Percentiles rank a stretch among this genome's conserved stretches.
phyloP scores from a whole-genome alignment of 2,329 filamentous ascomycete species.

The Aspergillus tanneri region DNA sequence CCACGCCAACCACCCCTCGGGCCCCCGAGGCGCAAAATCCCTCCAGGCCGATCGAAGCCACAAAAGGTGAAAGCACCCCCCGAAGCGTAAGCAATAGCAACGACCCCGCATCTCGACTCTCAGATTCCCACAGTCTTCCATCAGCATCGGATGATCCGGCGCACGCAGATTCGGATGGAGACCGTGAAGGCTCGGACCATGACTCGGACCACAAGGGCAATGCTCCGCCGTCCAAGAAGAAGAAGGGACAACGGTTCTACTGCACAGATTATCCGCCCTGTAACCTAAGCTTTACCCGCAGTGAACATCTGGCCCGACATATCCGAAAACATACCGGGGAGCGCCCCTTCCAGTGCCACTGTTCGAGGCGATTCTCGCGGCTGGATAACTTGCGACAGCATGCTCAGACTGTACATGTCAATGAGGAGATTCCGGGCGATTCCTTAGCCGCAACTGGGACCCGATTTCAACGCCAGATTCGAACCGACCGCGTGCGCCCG shows the following conservation, averaged over 20 bases:
- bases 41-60: conserved; percentile 20
- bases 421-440: conserved; percentile 92
- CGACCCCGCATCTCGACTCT: conserved; percentile 45
- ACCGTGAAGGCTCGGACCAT: conserved; percentile 63
- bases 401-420: conserved; percentile 95
- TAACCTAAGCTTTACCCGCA: conserved; percentile 89
- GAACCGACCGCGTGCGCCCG: conserved; percentile 78
- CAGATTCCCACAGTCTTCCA: conserved; percentile 42
- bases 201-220: conserved; percentile 61
- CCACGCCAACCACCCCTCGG: conserved; percentile 58
- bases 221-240: conserved; percentile 81
- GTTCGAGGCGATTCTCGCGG: conserved; percentile 85
- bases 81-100: conserved; percentile 33
- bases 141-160: conserved; percentile 62
- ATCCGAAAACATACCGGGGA: conserved; percentile 99
- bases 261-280: conserved; percentile 95
- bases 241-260: conserved; percentile 94
- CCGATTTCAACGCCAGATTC: conserved; percentile 85
- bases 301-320: conserved; percentile 90
- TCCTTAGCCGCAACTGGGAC: conserved; percentile 91
- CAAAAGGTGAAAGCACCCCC: conserved; percentile 45
- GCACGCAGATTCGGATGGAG: conserved; percentile 73
- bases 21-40: conserved; percentile 37
- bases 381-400: conserved; percentile 95
- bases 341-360: conserved; percentile 94